Base-by-base conservation (phyloP, 2,329 filamentous ascomycete species). In the Fusarium brevicatenulatum region DNA sequence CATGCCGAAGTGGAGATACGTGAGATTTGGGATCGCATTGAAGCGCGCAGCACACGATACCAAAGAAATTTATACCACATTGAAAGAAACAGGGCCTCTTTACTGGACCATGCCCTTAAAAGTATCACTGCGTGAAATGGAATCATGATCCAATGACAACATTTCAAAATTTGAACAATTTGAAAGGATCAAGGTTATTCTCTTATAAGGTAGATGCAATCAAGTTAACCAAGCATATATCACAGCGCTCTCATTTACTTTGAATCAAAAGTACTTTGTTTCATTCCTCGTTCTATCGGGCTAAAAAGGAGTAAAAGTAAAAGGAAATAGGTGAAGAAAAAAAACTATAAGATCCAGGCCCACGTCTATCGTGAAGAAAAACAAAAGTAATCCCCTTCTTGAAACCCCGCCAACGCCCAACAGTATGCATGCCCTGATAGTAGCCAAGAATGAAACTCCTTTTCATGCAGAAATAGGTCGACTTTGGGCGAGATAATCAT, bases 381-480 rank as follows among this genome's bases (percentile, higher is more conserved):
- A 54, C 30, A 57, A 60, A 74, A 72, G 49, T 47, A 49, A 69
- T 68, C 50, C 63, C 62, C 50, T 67, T 65, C 64, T 76, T 54
- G 53, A 63, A 76, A 76, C 73, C 73, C 75, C 75, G 43, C 69
- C 68, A 77, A 77, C 76, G 75, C 76, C 76, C 68, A 64, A 74
- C 74, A 68, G 68, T 75, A 77, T 77, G 71, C 75, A 77, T 72
- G 47, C 66, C 74, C 70, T 59, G 47, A 73, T 68, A 74, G 64
- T 64, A 42, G 37, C 71, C 65, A 58, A 73, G 63, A 71, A 73
- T n/a, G 63, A 73, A 76, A 70, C 66, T 52, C 70, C 66, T 44
- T 70, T 63, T 39, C 46, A 40, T 73, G 62, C 55, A 63, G 57
- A 62, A 49, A 55, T 40, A 58, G 58, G 36, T 60, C 61, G 60